These are phyloP conservation scores for Hansenula sp. DNA, from an alignment of 1,139 yeast species.

Conservation along the genomic window DNA sequence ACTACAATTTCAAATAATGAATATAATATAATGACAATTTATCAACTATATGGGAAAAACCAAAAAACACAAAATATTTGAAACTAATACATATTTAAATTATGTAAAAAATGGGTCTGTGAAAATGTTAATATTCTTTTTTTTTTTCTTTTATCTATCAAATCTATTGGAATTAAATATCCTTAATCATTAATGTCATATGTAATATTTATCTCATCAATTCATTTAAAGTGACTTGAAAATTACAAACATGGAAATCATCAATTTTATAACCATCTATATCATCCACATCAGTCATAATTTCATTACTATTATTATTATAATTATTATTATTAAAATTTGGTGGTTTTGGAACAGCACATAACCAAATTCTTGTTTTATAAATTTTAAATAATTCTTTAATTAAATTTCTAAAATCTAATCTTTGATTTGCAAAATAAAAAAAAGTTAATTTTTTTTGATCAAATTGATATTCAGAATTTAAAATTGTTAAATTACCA, in stretches of 20 bases:
- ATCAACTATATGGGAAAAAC: too few species aligned
- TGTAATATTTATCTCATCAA: slow-evolving; percentile 1
- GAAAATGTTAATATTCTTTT: too few species aligned
- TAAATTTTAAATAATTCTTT: slow-evolving; percentile 89
- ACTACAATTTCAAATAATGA: too few species aligned
- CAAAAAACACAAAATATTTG: too few species aligned
- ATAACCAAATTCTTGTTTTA: slow-evolving; percentile 96
- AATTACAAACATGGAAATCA: slow-evolving; percentile 30
- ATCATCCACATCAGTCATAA: slow-evolving; percentile 5
- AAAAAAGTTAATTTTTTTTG: slow-evolving; percentile 90
- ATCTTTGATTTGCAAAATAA: slow-evolving; percentile 65
- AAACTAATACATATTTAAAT: too few species aligned
- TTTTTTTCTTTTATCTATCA: too few species aligned
- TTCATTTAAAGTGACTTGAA: slow-evolving; percentile 19
- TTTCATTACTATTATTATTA: neutral
- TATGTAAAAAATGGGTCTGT: too few species aligned
- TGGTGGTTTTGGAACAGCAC: slow-evolving; percentile 52
- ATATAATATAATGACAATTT: too few species aligned
- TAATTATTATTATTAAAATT: neutral
- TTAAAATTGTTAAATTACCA: slow-evolving; percentile 39
- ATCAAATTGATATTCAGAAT: slow-evolving; percentile 95
- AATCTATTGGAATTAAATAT: too few species aligned
- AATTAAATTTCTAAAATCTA: slow-evolving; percentile 89
- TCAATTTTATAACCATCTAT: slow-evolving; percentile 12
- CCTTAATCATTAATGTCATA: too few species aligned